Evolutionary conservation across 2,329 filamentous ascomycete species (phyloP), one percentile per base, ranked within the genome.

Genomic region (Monosporascus cannonballus): DNA sequence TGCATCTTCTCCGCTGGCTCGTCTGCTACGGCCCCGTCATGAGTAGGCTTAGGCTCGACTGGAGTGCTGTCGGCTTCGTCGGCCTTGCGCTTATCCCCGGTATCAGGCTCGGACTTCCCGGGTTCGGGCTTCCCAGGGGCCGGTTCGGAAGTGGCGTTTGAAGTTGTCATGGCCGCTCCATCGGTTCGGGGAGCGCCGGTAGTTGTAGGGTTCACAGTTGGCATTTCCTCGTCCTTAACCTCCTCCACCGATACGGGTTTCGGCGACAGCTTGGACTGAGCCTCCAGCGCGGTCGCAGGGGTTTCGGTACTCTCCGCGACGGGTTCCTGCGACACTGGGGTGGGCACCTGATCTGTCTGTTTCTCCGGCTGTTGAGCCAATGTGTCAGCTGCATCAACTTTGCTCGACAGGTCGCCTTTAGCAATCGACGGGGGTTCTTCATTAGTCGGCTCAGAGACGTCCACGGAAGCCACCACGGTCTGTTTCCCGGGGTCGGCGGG

Each of bases 1-100:
- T 67, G 64, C 56, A 76, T 76, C 61, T 76, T 76, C 44, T 69
- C 68, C 2, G 60, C 54, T 3, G 64, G 64, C 52, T 67, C 67
- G 5, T 60, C 56, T 4, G 20, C 48, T 8, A 54, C 46, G n/a
- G 47, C 48, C 18, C 55, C 52, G 5, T 55, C 58, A 47, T 60
- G 60, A 14, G 54, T 36, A 34, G 52, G 50, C 41, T 56, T 52
- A 22, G 41, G 1, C 14, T 25, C 42, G 24, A 22, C 22, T 17
- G 41, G 4, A 14, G 14, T 7, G 14, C 7, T 27, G 42, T 22
- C 22, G 20, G 48, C 47, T 8, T 61, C 56, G 8, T 59, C 57
- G 45, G 60, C 54, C 50, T 67, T 67, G 50, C 65, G 62, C 54
- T 67, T 67, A 39, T 60, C 60, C 37, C 59, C 57, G 18, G 54